These are phyloP conservation scores for Kockiozyma suomiensis DNA, from an alignment of 805 yeast species.

Conservation along the genomic window DNA sequence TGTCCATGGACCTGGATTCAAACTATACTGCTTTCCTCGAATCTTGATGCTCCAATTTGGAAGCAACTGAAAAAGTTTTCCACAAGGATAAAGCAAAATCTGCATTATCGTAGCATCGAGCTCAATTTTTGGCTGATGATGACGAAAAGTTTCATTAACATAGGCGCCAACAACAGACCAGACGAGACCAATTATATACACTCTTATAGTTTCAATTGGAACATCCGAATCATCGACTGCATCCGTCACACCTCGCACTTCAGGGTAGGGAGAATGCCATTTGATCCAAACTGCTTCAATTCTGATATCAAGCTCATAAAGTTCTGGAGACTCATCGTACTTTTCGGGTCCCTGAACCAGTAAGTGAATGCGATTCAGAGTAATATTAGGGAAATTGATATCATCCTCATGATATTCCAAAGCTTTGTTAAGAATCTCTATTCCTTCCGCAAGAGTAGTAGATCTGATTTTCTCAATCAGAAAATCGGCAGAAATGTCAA, in stretches of 20 bases:
- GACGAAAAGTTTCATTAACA: slow-evolving; percentile 56
- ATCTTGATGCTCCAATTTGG: slow-evolving; percentile 24
- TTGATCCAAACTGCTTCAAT: slow-evolving; percentile 42
- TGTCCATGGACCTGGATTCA: slow-evolving; percentile 64
- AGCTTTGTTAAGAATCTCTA: slow-evolving; percentile 45
- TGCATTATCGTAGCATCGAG: slow-evolving; percentile 65
- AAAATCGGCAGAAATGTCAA: background rate
- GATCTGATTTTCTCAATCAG: background rate
- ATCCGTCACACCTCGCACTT: slow-evolving; percentile 59
- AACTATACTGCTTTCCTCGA: slow-evolving; percentile 44
- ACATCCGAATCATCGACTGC: slow-evolving; percentile 8
- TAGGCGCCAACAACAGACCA: slow-evolving; percentile 61
- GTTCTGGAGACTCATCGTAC: slow-evolving; percentile 4
- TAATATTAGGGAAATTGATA: slow-evolving; percentile 48
- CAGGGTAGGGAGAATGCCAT: slow-evolving; percentile 61
- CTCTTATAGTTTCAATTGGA: slow-evolving; percentile 53
- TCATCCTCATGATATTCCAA: slow-evolving; percentile 48
- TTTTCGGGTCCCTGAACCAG: slow-evolving; percentile 38
- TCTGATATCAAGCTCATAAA: slow-evolving; percentile 37
- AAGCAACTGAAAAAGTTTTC: slow-evolving; percentile 42
- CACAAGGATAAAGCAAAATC: slow-evolving; percentile 65
- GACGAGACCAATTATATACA: slow-evolving; percentile 52
- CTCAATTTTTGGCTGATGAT: slow-evolving; percentile 55
- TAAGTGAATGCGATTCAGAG: slow-evolving; percentile 41
- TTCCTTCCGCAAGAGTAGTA: slow-evolving; percentile 42